Percentiles rank a stretch among this genome's conserved stretches.
phyloP scores from a whole-genome alignment of 495 filamentous ascomycete genomes.

The Penicillium mononematosum region DNA sequence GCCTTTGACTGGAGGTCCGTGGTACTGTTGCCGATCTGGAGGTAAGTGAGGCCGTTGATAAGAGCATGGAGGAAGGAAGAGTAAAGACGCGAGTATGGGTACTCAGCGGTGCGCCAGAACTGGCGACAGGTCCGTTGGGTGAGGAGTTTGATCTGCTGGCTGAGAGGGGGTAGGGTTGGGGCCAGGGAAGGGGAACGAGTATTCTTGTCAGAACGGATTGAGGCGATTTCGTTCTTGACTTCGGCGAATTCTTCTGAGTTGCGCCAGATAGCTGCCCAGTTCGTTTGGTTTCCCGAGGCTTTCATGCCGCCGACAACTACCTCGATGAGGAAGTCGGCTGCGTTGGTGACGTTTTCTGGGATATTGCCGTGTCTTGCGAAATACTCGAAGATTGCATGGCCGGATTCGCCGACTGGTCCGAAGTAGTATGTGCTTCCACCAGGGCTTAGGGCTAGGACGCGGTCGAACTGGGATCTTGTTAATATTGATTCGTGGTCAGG shows the following conservation, averaged over 20 bases:
- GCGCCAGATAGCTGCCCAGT: slow-evolving; percentile 80
- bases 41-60: slow-evolving; percentile 72
- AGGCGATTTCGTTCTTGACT: slow-evolving; percentile 61
- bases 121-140: slow-evolving; percentile 62
- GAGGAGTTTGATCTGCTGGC: slow-evolving; percentile 65
- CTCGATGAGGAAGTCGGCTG: slow-evolving; percentile 88
- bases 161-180: slow-evolving; percentile 64
- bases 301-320: slow-evolving; percentile 73
- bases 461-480: slow-evolving; percentile 57
- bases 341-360: slow-evolving; percentile 55
- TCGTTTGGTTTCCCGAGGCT: slow-evolving; percentile 58
- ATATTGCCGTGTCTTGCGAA: slow-evolving; percentile 49
- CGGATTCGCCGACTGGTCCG: slow-evolving; percentile 63
- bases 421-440: slow-evolving; percentile 68
- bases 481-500: slow-evolving; percentile 63
- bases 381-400: slow-evolving; percentile 47
- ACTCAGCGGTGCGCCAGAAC: slow-evolving; percentile 76
- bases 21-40: slow-evolving; percentile 65
- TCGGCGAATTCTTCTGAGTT: slow-evolving; percentile 67
- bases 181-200: slow-evolving; percentile 41
- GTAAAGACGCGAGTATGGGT: slow-evolving; percentile 77
- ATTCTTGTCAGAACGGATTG: slow-evolving; percentile 54
- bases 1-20: slow-evolving; percentile 71
- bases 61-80: slow-evolving; percentile 72
- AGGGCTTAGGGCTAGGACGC: slow-evolving; percentile 62